Evolutionary conservation across 2,329 filamentous ascomycete genomes (phyloP).

Genomic region (Grosmannia huntii): DNA sequence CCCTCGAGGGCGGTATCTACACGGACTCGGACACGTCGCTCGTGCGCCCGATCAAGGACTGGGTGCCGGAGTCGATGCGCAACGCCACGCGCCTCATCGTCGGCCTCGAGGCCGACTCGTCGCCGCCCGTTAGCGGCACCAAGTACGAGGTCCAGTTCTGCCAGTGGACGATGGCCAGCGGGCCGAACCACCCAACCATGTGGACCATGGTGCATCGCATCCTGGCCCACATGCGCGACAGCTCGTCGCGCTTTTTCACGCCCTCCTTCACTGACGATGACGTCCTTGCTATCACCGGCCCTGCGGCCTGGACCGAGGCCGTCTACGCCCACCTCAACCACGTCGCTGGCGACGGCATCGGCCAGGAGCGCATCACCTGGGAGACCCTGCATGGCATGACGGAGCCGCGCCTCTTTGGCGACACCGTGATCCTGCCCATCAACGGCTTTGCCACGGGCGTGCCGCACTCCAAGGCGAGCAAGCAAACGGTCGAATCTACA

Average conservation of each 20-base stretch:
- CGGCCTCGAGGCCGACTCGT: conserved; percentile 20
- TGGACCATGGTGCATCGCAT: conserved; percentile 17
- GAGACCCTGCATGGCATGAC: conserved; percentile 9
- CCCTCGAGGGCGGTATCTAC: conserved; percentile 30
- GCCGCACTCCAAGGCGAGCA: conserved; percentile 11
- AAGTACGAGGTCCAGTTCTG: conserved; percentile 21
- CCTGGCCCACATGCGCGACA: conserved; percentile 5
- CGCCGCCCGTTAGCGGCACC: conserved; percentile 14
- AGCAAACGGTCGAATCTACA: neutral
- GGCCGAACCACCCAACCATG: conserved; percentile 19
- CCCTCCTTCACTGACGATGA: conserved; percentile 14
- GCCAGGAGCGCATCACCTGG: conserved; percentile 8
- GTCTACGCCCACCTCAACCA: conserved; percentile 16
- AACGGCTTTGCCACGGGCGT: conserved; percentile 13
- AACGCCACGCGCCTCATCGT: conserved; percentile 15
- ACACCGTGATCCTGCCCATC: conserved; percentile 14
- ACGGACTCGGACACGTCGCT: conserved; percentile 46
- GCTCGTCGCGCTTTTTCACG: neutral
- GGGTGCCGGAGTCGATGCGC: conserved; percentile 14
- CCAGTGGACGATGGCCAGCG: conserved; percentile 23
- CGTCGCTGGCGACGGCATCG: conserved; percentile 9
- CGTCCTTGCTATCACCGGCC: conserved; percentile 19
- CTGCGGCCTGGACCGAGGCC: conserved; percentile 20
- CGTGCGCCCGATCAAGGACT: conserved; percentile 29
- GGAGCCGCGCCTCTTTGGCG: conserved; percentile 12